Evolutionary conservation across 495 filamentous ascomycete species (phyloP).

Genomic region (Parathielavia hyrcaniae): DNA sequence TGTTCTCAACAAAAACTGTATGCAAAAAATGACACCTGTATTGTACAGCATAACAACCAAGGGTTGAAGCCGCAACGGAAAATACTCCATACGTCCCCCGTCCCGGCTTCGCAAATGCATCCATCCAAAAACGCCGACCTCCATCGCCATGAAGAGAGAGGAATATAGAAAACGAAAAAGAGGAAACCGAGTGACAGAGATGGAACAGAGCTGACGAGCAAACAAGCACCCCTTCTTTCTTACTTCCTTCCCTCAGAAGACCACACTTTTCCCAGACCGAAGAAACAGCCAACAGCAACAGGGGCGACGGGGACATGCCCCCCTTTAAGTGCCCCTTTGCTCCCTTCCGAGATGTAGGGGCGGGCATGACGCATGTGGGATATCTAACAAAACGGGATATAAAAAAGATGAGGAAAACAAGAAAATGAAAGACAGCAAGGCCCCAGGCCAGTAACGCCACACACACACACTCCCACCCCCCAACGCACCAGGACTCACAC

Average conservation of each 20-base stretch:
- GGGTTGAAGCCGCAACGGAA: conserved; percentile 8
- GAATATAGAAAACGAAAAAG: no score
- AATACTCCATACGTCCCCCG: background rate
- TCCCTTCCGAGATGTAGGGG: conserved; percentile 4
- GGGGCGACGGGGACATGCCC: background rate
- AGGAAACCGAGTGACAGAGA: background rate
- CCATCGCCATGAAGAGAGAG: conserved; percentile 15
- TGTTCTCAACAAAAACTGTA: conserved; percentile 1
- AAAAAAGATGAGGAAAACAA: background rate
- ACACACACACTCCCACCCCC: background rate
- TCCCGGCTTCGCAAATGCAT: conserved; percentile 10
- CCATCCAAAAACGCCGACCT: conserved; percentile 20
- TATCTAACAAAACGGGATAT: conserved; percentile 14
- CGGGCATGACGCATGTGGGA: conserved; percentile 13
- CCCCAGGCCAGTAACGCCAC: background rate
- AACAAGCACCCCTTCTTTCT: background rate
- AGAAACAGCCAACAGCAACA: background rate
- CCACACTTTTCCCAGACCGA: conserved; percentile 2
- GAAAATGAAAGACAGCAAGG: background rate
- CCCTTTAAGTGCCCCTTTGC: background rate
- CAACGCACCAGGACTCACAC: background rate
- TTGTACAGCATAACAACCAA: conserved; percentile 12
- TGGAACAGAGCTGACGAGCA: background rate
- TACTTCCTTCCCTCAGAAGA: background rate
- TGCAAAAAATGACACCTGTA: conserved; percentile 18